Evolutionary conservation across 2,329 filamentous ascomycete genomes (phyloP).

Genomic region (Coniella lustricola): DNA sequence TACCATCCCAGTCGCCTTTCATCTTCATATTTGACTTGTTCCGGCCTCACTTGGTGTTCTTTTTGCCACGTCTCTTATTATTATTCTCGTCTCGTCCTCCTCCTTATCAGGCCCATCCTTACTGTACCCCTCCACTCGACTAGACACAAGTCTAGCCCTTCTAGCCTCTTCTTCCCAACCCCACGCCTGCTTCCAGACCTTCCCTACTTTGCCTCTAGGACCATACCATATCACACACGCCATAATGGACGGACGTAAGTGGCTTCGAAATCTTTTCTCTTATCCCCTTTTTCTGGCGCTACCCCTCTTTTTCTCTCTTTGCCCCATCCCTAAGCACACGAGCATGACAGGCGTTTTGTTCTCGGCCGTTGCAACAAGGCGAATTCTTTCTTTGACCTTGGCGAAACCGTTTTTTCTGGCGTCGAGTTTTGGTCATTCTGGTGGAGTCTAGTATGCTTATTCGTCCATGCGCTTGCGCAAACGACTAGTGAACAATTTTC

Average conservation of each 20-base stretch:
- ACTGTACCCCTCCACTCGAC: neutral
- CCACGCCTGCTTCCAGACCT: neutral
- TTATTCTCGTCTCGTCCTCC: neutral
- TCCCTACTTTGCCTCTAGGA: neutral
- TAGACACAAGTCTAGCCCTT: constrained; percentile 2
- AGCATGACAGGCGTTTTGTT: no score
- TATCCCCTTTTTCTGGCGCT: no score
- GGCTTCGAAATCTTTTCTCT: neutral
- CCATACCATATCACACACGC: no score
- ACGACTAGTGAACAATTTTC: constrained; percentile 50
- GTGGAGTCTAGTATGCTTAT: neutral
- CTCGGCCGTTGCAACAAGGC: no score
- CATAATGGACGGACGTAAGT: constrained; percentile 18
- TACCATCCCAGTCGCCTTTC: no score
- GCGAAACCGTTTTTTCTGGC: neutral
- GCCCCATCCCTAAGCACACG: no score
- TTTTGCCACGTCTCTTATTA: neutral
- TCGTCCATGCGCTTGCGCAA: neutral
- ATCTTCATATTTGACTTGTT: no score
- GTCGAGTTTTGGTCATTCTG: no score
- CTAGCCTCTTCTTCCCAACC: neutral
- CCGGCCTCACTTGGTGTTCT: no score
- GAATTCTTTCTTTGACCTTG: no score
- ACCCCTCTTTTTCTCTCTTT: neutral
- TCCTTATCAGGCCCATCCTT: neutral